Evolutionary conservation across 306 rosid genomes (phyloP).

Genomic region (Ammopiptanthus mongolicus): DNA sequence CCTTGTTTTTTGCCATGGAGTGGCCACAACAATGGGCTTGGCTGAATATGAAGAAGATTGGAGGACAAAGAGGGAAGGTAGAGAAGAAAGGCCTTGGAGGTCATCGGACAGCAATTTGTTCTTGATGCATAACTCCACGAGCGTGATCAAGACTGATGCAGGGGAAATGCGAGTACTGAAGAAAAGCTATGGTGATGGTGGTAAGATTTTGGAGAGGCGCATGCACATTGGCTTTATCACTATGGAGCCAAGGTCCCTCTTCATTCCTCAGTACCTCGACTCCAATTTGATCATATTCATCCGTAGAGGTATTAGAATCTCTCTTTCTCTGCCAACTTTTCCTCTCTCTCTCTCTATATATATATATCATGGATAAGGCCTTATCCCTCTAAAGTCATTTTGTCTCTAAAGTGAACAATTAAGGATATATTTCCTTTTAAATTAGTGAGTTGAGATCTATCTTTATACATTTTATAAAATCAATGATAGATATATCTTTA

Average conservation of each 20-base stretch:
- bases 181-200: slow-evolving; percentile 18
- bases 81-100: background rate
- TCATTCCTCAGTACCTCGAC: slow-evolving; percentile 80
- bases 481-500: too few relatives aligned
- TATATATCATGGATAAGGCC: too few relatives aligned
- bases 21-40: slow-evolving; percentile 27
- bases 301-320: slow-evolving; percentile 46
- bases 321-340: background rate
- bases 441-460: too few relatives aligned
- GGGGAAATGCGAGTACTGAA: slow-evolving; percentile 69
- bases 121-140: slow-evolving; percentile 42
- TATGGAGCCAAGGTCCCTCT: slow-evolving; percentile 81
- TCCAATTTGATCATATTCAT: slow-evolving; percentile 66
- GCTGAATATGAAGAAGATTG: slow-evolving; percentile 25
- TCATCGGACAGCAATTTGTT: slow-evolving; percentile 24
- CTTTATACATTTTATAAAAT: too few relatives aligned
- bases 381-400: too few relatives aligned
- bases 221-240: slow-evolving; percentile 75
- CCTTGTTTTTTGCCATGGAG: slow-evolving; percentile 45
- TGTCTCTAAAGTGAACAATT: too few relatives aligned
- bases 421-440: too few relatives aligned
- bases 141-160: slow-evolving; percentile 50
- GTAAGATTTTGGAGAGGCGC: slow-evolving; percentile 34
- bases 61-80: background rate
- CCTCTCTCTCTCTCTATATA: too few relatives aligned